phyloP scores from a whole-genome alignment of 768 basidiomycete species.

The Rubroboletus pulcherrimus region DNA sequence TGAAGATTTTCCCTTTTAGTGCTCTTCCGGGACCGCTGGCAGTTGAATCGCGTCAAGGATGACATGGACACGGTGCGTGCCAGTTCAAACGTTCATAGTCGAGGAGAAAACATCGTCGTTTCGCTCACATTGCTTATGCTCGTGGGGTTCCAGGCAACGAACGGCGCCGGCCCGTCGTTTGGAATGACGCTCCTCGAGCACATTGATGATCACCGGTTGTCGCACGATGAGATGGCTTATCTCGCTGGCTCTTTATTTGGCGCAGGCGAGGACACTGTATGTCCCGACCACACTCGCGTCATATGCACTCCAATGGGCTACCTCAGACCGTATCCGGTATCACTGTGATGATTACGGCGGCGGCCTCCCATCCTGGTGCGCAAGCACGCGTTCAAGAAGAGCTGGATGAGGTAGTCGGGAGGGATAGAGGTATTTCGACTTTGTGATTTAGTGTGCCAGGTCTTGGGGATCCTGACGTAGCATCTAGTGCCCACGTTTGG shows the following conservation, averaged over 20 bases:
- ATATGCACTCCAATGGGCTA: background rate
- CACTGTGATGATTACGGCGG: too few species aligned
- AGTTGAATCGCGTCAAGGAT: slow-evolving; percentile 26
- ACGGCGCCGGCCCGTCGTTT: slow-evolving; percentile 32
- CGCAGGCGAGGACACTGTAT: slow-evolving; percentile 52
- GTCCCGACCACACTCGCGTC: background rate
- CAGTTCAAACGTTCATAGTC: background rate
- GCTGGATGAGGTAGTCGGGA: too few species aligned
- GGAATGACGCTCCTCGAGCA: slow-evolving; percentile 51
- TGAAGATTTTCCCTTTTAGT: too few species aligned
- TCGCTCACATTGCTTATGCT: background rate
- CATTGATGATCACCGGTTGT: slow-evolving; percentile 44
- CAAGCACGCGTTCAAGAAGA: too few species aligned
- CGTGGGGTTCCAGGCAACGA: slow-evolving; percentile 1
- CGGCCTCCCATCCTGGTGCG: too few species aligned
- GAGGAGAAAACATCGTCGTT: background rate
- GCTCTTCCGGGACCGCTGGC: slow-evolving; percentile 49
- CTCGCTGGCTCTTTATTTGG: slow-evolving; percentile 60
- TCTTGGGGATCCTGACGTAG: background rate
- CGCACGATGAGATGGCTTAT: slow-evolving; percentile 49
- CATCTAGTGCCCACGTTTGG: background rate
- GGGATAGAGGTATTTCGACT: too few species aligned
- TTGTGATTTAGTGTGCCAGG: too few species aligned
- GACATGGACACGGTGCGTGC: slow-evolving; percentile 6
- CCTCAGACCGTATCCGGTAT: slow-evolving; percentile 46